Evolutionary conservation across 257 asterid species (phyloP), one percentile per base, ranked within the genome.

Genomic region (Nicotiana tomentosiformis): DNA sequence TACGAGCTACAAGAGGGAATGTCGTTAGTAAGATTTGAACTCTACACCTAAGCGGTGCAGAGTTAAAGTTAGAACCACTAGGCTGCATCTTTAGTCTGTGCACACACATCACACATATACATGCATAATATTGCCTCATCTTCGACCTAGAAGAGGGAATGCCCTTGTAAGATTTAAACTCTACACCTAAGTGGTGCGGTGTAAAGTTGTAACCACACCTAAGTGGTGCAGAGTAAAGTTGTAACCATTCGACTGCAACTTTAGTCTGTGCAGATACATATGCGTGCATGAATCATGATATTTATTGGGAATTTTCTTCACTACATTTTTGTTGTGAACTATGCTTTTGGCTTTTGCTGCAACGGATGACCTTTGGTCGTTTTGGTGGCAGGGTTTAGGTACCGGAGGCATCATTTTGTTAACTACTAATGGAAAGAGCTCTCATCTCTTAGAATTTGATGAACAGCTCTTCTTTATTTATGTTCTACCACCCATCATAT

Each of bases 401-500:
- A 86, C 91, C 23, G 97, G 96, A 82, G 55, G 56, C 10, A 18
- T 85, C 43, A 82, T 93, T 62, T 77, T 91, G 85, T 49, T 92
- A 61, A 77, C 78, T 77, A 89, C 95, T 6, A 81, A 84, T 3
- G 95, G 96, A 70, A 88, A 68, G 79, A 89, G 91, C 84, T 95
- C 98, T 0, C 84, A 89, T 33, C 23, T 92, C 15, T 76, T 93
- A 84, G 93, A 81, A 72, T 95, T 95, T 86, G 66, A 92, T 16
- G 98, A 90, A 83, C 90, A 90, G n/a, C 89, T 95, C 66, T 93
- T 95, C 85, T 95, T 95, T 69, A 91, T 89, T 46, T 95, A 92
- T 88, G 88, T 95, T 68, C 86, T 95, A 46, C 98, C 98, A 15
- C 98, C 98, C 39, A 92, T 95, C 83, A 93, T 95, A 68, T 95